Evolutionary conservation across 495 filamentous ascomycete species (phyloP).

Genomic region (Penicillium macrosclerotiorum): DNA sequence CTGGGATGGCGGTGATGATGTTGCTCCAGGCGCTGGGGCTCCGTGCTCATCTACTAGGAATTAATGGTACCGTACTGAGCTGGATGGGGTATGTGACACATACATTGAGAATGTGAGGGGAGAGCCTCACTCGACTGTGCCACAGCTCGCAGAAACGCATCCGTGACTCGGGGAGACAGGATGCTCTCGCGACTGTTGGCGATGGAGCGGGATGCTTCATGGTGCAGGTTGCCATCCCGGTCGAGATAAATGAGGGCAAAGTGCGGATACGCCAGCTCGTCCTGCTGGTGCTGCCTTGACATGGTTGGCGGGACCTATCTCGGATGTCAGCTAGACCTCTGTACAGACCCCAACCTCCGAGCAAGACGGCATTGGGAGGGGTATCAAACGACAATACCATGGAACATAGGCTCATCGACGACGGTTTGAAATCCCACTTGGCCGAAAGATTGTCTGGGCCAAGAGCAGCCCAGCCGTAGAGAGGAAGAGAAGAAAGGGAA

Average conservation of each 20-base stretch:
- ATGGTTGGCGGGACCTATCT: constrained; percentile 23
- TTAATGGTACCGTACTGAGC: constrained; percentile 2
- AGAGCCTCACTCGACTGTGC: constrained; percentile 22
- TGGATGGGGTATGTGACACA: constrained; percentile 9
- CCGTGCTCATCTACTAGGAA: constrained; percentile 5
- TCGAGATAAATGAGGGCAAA: constrained; percentile 43
- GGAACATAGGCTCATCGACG: constrained; percentile 2
- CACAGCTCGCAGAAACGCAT: constrained; percentile 38
- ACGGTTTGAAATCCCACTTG: constrained; percentile 4
- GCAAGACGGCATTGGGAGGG: background rate
- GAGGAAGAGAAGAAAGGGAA: constrained; percentile 7
- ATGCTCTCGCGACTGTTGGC: constrained; percentile 32
- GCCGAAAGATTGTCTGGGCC: background rate
- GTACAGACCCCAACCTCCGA: no score
- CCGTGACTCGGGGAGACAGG: constrained; percentile 34
- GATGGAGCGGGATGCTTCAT: constrained; percentile 36
- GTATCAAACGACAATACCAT: constrained; percentile 12
- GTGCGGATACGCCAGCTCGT: constrained; percentile 25
- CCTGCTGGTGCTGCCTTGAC: constrained; percentile 25
- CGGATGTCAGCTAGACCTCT: background rate
- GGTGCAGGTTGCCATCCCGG: constrained; percentile 33
- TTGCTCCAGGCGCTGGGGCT: constrained; percentile 2
- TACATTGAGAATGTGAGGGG: constrained; percentile 15
- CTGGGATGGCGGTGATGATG: background rate
- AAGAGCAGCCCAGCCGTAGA: constrained; percentile 4